Conservation (phyloP, 176 grass and related monocot genomes). For the Avena atlantica region DNA sequence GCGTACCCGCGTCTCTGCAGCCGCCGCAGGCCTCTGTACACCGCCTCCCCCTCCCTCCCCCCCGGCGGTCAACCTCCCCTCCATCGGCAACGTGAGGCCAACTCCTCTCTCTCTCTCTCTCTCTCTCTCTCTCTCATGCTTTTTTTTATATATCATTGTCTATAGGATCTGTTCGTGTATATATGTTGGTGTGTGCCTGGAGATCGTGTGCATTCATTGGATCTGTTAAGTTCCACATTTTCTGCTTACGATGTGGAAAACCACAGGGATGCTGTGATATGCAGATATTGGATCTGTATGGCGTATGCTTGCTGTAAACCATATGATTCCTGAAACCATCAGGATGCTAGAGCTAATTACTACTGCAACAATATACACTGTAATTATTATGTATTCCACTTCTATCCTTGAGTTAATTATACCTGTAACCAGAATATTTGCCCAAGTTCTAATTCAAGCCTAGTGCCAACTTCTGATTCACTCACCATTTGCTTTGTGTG, state of each 20-base stretch:
- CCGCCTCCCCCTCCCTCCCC: not conserved
- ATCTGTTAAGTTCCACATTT: conserved; percentile 12
- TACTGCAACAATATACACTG: not conserved
- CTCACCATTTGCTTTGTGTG: too few species aligned
- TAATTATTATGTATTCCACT: not conserved
- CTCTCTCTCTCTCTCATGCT: not conserved
- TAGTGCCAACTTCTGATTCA: too few species aligned
- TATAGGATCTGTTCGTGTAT: not conserved
- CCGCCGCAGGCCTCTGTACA: not conserved
- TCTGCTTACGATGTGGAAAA: not conserved
- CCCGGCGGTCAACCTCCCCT: not conserved
- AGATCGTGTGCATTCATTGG: not conserved
- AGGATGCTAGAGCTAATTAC: not conserved
- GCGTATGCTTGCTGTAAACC: not conserved
- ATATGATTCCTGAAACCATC: not conserved
- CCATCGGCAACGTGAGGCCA: not conserved
- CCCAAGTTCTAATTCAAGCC: too few species aligned
- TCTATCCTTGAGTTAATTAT: not conserved
- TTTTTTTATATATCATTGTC: not conserved
- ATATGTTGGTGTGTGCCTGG: not conserved
- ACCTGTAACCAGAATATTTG: not conserved
- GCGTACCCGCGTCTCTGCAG: not conserved
- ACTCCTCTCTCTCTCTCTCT: not conserved
- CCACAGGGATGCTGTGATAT: not conserved
- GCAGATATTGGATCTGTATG: not conserved